phyloP scores from a whole-genome alignment of 352 stramenopile genomes.

The Pythium scleroteichum region DNA sequence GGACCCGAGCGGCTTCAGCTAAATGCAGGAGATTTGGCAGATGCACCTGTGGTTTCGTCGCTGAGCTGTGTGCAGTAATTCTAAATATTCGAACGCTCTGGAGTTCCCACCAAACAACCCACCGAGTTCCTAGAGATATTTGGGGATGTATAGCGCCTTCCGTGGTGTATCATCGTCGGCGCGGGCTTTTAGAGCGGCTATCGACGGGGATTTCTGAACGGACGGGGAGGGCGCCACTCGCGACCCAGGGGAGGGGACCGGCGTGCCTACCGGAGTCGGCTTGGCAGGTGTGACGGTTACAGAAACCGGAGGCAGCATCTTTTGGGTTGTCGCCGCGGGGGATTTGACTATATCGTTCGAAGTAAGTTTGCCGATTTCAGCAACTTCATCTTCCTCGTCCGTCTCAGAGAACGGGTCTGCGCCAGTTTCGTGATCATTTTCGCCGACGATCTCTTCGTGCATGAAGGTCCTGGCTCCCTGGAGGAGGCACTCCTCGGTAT shows the following conservation, averaged over 20 bases:
- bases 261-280: not conserved
- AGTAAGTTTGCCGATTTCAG: not conserved
- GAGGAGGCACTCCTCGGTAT: slow-evolving; percentile 30
- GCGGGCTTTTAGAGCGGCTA: not conserved
- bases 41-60: too few relatives aligned
- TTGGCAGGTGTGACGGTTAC: not conserved
- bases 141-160: slow-evolving; percentile 28
- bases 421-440: slow-evolving; percentile 12
- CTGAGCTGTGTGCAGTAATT: too few relatives aligned
- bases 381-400: slow-evolving; percentile 23
- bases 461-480: slow-evolving; percentile 28
- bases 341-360: not conserved
- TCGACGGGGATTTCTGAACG: not conserved
- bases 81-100: not conserved
- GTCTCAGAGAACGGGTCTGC: slow-evolving; percentile 22
- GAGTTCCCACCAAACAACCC: too few relatives aligned
- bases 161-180: not conserved
- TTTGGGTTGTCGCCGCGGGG: too few relatives aligned
- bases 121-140: slow-evolving; percentile 22
- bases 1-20: slow-evolving; percentile 82
- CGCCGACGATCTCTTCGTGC: slow-evolving; percentile 33
- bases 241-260: not conserved
- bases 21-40: too few relatives aligned
- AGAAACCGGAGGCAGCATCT: not conserved
- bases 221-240: not conserved